Conservation (phyloP, 2,329 filamentous ascomycete genomes). For the Sporothrix curviconia region DNA sequence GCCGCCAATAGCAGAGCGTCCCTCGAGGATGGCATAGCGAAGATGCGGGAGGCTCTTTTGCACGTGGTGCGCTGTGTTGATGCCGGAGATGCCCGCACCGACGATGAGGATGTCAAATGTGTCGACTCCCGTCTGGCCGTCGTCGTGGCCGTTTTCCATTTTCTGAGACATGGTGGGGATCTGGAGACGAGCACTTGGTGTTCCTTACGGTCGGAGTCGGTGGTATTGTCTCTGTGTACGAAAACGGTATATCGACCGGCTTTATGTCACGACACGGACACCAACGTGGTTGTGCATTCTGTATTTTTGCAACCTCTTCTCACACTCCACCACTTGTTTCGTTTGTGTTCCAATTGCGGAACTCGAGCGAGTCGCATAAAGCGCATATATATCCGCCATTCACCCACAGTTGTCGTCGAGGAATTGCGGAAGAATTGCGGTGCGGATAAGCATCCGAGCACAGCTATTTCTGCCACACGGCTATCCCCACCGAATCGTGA, state of each 20-base stretch:
- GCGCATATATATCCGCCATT: neutral
- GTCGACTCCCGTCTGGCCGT: neutral
- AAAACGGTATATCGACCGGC: too few species aligned
- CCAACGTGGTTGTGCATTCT: neutral
- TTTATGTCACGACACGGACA: neutral
- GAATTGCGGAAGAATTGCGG: neutral
- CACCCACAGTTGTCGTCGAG: neutral
- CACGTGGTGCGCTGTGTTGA: slow-evolving; percentile 66
- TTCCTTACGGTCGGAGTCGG: too few species aligned
- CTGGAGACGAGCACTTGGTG: too few species aligned
- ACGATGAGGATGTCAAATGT: slow-evolving; percentile 53
- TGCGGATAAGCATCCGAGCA: neutral
- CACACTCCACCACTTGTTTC: neutral
- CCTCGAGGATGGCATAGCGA: slow-evolving; percentile 61
- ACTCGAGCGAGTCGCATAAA: neutral
- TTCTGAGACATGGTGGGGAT: too few species aligned
- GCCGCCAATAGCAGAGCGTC: slow-evolving; percentile 58
- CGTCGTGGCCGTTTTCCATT: neutral
- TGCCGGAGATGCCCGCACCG: slow-evolving; percentile 67
- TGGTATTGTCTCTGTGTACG: too few species aligned
- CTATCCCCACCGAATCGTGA: too few species aligned
- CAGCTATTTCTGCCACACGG: too few species aligned
- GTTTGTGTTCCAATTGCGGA: neutral
- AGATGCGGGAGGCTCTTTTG: slow-evolving; percentile 48
- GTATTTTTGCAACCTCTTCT: neutral